Conservation (phyloP, 805 yeast genomes). For the Myxozyma neglecta region DNA sequence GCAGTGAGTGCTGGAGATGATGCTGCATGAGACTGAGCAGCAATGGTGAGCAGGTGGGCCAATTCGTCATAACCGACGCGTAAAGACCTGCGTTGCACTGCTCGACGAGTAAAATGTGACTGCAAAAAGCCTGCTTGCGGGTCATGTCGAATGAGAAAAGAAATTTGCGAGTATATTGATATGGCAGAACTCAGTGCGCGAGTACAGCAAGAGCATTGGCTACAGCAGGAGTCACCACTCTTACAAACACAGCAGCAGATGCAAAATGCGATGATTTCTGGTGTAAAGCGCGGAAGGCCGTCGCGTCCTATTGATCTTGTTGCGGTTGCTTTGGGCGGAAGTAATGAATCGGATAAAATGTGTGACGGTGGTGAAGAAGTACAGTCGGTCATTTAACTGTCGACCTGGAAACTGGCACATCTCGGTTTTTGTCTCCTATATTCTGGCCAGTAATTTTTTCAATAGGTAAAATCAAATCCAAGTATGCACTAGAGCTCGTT, state of each 20-base stretch:
- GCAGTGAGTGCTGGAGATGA: neutral
- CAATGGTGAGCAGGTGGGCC: neutral
- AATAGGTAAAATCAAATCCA: neutral
- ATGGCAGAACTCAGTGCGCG: too few species aligned
- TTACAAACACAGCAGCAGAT: neutral
- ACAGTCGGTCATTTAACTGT: neutral
- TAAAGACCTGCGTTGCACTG: slow-evolving; percentile 8
- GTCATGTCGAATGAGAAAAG: neutral
- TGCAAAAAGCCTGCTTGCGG: neutral
- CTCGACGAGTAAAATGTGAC: slow-evolving; percentile 8
- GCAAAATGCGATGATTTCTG: neutral
- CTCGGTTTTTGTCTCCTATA: slow-evolving; percentile 3
- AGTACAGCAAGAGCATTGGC: neutral
- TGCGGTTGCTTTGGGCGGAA: neutral
- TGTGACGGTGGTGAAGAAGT: neutral
- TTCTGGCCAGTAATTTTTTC: slow-evolving; percentile 1
- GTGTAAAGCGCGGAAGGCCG: neutral
- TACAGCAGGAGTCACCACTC: neutral
- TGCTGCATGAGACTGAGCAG: neutral
- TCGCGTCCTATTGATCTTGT: neutral
- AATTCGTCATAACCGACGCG: slow-evolving; percentile 5
- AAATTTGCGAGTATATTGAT: neutral
- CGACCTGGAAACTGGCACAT: neutral
- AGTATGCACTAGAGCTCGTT: neutral
- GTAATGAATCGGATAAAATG: neutral